Conservation (phyloP, 1,284 basidiomycete genomes). For the Malassezia japonica region DNA sequence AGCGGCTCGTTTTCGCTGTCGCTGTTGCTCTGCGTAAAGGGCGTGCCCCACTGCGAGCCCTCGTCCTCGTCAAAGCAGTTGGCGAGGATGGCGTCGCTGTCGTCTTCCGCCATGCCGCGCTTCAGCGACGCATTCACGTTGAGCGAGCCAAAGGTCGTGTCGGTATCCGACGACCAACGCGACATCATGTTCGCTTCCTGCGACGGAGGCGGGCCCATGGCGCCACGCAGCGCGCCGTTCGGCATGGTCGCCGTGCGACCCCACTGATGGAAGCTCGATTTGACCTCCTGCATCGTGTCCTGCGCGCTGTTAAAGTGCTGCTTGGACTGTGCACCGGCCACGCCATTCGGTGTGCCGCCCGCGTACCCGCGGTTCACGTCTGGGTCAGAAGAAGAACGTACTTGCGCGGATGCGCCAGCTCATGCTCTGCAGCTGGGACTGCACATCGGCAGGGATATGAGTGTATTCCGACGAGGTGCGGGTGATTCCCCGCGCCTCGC, state of each 20-base stretch:
- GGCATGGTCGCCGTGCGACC: slow-evolving; percentile 13
- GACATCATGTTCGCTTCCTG: neutral
- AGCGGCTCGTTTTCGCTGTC: neutral
- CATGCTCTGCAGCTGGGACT: slow-evolving; percentile 14
- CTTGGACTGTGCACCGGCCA: neutral
- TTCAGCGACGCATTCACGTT: neutral
- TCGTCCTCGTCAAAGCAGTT: slow-evolving; percentile 9
- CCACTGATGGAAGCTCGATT: slow-evolving; percentile 3
- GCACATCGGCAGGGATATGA: slow-evolving; percentile 11
- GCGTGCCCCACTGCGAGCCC: neutral
- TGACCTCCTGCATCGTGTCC: slow-evolving; percentile 2
- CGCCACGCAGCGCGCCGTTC: slow-evolving; percentile 7
- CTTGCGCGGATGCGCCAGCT: slow-evolving; percentile 19
- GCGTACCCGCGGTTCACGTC: slow-evolving; percentile 16
- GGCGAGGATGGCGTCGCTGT: slow-evolving; percentile 8
- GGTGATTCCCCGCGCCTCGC: neutral
- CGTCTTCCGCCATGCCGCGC: slow-evolving; percentile 9
- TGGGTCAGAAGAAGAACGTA: slow-evolving; percentile 7
- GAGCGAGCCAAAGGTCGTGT: neutral
- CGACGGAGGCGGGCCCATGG: neutral
- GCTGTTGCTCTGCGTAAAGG: neutral
- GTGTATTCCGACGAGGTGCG: slow-evolving; percentile 12
- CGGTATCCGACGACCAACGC: slow-evolving; percentile 3
- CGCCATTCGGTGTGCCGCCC: neutral
- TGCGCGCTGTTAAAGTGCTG: neutral